phyloP scores from a whole-genome alignment of 129 eudicot genomes.

The Pulicaria dysenterica region DNA sequence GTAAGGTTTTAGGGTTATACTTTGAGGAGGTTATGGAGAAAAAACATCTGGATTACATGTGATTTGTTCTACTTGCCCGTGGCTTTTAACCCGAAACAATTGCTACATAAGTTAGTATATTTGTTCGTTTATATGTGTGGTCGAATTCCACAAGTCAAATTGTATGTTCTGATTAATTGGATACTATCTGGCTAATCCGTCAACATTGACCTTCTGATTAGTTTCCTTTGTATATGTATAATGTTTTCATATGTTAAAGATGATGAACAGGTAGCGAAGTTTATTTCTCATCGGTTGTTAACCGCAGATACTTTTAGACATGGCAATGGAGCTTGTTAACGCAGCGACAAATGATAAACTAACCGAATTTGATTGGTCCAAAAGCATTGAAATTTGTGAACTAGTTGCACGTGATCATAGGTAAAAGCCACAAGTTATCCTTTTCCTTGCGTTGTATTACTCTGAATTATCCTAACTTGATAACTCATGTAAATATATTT shows the following conservation, averaged over 20 bases:
- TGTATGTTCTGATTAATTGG: slow-evolving; percentile 8
- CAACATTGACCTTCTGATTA: neutral
- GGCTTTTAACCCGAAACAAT: neutral
- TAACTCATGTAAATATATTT: neutral
- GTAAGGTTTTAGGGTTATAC: neutral
- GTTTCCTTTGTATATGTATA: neutral
- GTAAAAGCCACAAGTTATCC: slow-evolving; percentile 35
- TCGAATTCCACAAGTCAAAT: neutral
- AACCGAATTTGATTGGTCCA: slow-evolving; percentile 84
- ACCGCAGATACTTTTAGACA: slow-evolving; percentile 34
- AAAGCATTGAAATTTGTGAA: slow-evolving; percentile 88
- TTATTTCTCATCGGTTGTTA: slow-evolving; percentile 14
- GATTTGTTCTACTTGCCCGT: too few relatives aligned
- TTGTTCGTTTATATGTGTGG: slow-evolving; percentile 7
- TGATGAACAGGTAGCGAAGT: neutral
- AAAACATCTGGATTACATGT: too few relatives aligned
- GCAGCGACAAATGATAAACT: slow-evolving; percentile 88
- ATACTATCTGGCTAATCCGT: slow-evolving; percentile 4
- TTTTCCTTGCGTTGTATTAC: slow-evolving; percentile 1
- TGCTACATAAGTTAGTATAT: neutral
- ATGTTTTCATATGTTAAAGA: neutral
- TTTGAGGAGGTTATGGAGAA: neutral
- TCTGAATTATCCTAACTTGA: neutral
- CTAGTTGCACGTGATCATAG: slow-evolving; percentile 77
- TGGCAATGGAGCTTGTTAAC: slow-evolving; percentile 89